Conservation (phyloP, 345 rosid genomes). For the Dimocarpus longan region DNA sequence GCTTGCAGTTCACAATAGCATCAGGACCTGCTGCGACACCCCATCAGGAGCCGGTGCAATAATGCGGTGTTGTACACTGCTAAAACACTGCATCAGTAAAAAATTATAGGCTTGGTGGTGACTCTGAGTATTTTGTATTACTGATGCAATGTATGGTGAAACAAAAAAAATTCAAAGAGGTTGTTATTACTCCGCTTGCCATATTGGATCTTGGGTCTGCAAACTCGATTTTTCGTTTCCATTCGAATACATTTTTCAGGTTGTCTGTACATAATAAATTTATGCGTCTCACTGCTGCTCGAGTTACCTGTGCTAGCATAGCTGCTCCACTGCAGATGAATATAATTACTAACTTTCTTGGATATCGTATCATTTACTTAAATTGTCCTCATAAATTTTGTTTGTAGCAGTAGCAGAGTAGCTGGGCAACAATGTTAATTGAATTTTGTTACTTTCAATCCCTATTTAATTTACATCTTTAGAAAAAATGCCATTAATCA, state of each 20-base stretch:
- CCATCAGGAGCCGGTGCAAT: slow-evolving; percentile 50
- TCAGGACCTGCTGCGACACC: slow-evolving; percentile 54
- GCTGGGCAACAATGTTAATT: too few relatives aligned
- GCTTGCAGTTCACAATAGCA: slow-evolving; percentile 70
- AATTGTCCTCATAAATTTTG: too few relatives aligned
- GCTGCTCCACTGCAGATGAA: slow-evolving; percentile 2
- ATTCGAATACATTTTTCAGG: not conserved
- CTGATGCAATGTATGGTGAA: slow-evolving; percentile 5
- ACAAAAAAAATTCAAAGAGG: slow-evolving; percentile 7
- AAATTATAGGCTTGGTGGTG: slow-evolving; percentile 11
- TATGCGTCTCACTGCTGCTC: slow-evolving; percentile 14
- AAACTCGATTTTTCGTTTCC: not conserved
- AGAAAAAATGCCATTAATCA: too few relatives aligned
- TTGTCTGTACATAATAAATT: slow-evolving; percentile 30
- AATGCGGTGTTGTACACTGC: slow-evolving; percentile 6
- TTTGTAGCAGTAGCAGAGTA: too few relatives aligned
- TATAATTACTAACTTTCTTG: not conserved
- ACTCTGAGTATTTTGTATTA: not conserved
- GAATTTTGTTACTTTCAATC: too few relatives aligned
- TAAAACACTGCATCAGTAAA: slow-evolving; percentile 6
- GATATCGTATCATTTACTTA: not conserved
- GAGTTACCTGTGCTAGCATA: slow-evolving; percentile 7
- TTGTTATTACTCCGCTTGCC: slow-evolving; percentile 1
- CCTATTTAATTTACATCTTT: too few relatives aligned
- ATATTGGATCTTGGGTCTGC: slow-evolving; percentile 18